Conservation (phyloP, 208 protist genomes). For the Strigomonas oncopelti region DNA sequence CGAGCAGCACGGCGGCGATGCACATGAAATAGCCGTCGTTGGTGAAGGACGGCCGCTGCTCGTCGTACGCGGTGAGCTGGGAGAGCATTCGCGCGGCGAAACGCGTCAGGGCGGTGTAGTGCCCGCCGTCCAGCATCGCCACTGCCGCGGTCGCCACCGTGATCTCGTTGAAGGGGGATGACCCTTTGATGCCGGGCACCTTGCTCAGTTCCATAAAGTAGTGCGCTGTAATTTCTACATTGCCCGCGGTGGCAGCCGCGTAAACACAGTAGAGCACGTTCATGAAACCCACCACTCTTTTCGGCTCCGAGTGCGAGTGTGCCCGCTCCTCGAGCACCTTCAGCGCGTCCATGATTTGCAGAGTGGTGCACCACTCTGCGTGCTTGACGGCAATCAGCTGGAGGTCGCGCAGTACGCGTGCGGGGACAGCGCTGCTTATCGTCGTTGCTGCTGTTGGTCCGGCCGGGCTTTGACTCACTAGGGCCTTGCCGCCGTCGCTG, state of each 20-base stretch:
- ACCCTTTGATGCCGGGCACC: conserved; percentile 17
- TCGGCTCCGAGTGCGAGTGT: background rate
- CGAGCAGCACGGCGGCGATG: background rate
- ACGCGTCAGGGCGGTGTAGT: conserved; percentile 25
- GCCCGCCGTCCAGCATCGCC: conserved; percentile 55
- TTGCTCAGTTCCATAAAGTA: conserved; percentile 20
- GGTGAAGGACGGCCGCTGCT: background rate
- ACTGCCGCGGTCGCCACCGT: conserved; percentile 58
- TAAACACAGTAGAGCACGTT: conserved; percentile 77
- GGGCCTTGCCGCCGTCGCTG: too few species aligned
- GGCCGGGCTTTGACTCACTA: too few species aligned
- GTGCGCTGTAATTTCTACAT: conserved; percentile 19
- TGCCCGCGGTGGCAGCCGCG: conserved; percentile 44
- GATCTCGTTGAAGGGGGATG: conserved; percentile 58
- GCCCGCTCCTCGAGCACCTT: background rate
- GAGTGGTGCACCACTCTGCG: conserved; percentile 55
- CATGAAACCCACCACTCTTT: conserved; percentile 54
- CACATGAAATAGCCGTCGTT: background rate
- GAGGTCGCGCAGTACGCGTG: conserved; percentile 47
- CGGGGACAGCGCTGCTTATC: conserved; percentile 1
- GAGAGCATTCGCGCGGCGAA: conserved; percentile 24
- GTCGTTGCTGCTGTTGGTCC: too few species aligned
- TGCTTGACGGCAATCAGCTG: conserved; percentile 70
- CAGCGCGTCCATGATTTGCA: conserved; percentile 27
- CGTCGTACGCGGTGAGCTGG: background rate